Evolutionary conservation across 2,329 filamentous ascomycete genomes (phyloP).

Genomic region (Ceratocystiopsis sp.): DNA sequence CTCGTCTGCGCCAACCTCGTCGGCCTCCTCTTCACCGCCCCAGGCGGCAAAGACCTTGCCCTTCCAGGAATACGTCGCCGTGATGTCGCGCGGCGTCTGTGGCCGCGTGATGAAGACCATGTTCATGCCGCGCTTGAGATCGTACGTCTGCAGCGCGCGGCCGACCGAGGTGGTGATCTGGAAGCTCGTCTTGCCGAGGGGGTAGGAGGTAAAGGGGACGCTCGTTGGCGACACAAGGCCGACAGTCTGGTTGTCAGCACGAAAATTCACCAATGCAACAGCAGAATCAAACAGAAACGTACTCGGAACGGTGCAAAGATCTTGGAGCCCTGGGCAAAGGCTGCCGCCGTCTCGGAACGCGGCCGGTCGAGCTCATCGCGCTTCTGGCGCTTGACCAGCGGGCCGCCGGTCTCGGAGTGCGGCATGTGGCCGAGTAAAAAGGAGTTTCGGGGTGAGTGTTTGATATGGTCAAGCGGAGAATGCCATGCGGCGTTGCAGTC

Average conservation of each 20-base stretch:
- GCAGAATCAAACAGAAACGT: constrained; percentile 20
- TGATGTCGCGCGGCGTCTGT: constrained; percentile 72
- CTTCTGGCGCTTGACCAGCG: constrained; percentile 63
- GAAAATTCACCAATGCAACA: neutral
- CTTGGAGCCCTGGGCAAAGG: constrained; percentile 40
- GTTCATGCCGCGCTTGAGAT: constrained; percentile 75
- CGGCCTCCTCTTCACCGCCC: constrained; percentile 33
- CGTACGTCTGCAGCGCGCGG: constrained; percentile 83
- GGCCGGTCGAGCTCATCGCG: constrained; percentile 14
- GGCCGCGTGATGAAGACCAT: constrained; percentile 87
- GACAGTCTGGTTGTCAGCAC: constrained; percentile 46
- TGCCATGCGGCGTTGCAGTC: neutral
- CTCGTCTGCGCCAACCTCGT: neutral
- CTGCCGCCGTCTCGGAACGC: constrained; percentile 9
- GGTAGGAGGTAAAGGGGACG: constrained; percentile 78
- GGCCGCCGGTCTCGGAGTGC: constrained; percentile 40
- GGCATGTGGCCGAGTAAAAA: constrained; percentile 24
- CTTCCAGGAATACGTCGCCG: constrained; percentile 75
- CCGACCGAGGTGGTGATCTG: constrained; percentile 95
- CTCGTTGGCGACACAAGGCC: constrained; percentile 81
- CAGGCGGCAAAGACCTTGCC: constrained; percentile 79
- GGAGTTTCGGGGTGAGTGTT: neutral
- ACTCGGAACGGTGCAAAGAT: constrained; percentile 92
- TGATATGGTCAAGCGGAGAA: too few species aligned
- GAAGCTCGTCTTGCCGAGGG: constrained; percentile 85